Evolutionary conservation across 192 early-diverging fungal genomes (phyloP), one percentile per base, ranked within the genome.

Genomic region (Martensiomyces pterosporus): DNA sequence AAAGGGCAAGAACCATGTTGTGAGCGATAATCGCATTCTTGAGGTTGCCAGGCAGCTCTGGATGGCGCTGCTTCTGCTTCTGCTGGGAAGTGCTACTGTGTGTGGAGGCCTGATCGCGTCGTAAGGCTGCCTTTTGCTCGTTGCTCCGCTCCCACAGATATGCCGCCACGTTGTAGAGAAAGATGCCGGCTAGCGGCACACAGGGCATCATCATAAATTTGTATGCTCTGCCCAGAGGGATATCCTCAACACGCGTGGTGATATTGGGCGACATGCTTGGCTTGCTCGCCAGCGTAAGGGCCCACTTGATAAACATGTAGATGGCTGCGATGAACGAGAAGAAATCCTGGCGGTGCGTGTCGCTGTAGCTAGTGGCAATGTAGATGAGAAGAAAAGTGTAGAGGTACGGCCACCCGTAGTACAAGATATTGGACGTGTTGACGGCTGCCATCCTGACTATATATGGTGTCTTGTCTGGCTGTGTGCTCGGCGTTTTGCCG

Each of bases 1-100:
- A 93, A 1, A 81, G 57, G 24, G 78, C 79, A 17, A 93, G 59
- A 27, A 76, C 24, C 50, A 84, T 49, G 59, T 91, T 93, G 60
- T 93, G 91, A 13, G 82, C 53, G 60, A 90, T 77, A 18, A 91
- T 83, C 51, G 90, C 69, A n/a, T 70, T 67, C 60, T 84, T 89
- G 77, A 92, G 84, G 32, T 55, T 32, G 12, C 68, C 45, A 22
- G 16, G 7, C 3, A 19, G 26, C 5, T 24, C 32, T 15, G 33
- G 7, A 19, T 40, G 19, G 36, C 10, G 24, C 39, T 19, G 27
- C 2, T 10, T 44, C 40, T 10, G 49, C 37, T 4, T 37, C 47
- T 27, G 54, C 39, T 12, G 18, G n/a, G n/a, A n/a, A n/a, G n/a
- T n/a, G n/a, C n/a, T n/a, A n/a, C n/a, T n/a, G n/a, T n/a, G n/a